phyloP scores from a whole-genome alignment of 2,329 filamentous ascomycete genomes.

The Fusarium napiforme region DNA sequence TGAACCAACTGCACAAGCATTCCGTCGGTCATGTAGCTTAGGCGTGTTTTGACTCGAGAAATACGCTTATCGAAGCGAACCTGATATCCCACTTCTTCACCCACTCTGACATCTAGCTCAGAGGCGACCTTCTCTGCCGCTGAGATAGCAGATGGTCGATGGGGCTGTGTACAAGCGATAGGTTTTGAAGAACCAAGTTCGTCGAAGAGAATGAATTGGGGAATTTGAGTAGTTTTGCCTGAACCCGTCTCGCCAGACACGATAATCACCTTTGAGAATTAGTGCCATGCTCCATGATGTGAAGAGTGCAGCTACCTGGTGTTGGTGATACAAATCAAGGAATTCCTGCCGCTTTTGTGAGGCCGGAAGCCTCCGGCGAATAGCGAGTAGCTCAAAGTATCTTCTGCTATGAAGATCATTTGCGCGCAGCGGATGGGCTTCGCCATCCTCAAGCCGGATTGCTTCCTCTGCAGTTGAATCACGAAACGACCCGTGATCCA shows the following conservation, averaged over 20 bases:
- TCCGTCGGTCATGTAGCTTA: conserved; percentile 33
- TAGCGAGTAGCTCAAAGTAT: background rate
- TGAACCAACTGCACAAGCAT: background rate
- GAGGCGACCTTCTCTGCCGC: conserved; percentile 91
- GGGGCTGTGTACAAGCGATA: conserved; percentile 67
- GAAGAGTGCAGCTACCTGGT: background rate
- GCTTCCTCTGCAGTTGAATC: background rate
- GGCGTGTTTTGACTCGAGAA: background rate
- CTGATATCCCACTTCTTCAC: conserved; percentile 88
- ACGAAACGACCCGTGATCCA: background rate
- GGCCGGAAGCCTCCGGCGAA: background rate
- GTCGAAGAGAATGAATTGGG: conserved; percentile 13
- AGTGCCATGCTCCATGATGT: background rate
- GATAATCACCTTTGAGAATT: background rate
- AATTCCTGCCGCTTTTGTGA: background rate
- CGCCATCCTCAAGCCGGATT: background rate
- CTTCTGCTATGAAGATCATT: background rate
- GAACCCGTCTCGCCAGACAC: conserved; percentile 26
- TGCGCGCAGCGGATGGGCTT: background rate
- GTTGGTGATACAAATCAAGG: background rate
- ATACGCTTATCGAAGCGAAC: conserved; percentile 77
- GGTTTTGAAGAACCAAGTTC: background rate
- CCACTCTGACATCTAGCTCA: conserved; percentile 84
- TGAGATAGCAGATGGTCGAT: conserved; percentile 89
- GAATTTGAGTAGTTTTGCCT: conserved; percentile 35